phyloP scores from a whole-genome alignment of 1,284 basidiomycete genomes.

The Cutaneotrichosporon cutaneum region DNA sequence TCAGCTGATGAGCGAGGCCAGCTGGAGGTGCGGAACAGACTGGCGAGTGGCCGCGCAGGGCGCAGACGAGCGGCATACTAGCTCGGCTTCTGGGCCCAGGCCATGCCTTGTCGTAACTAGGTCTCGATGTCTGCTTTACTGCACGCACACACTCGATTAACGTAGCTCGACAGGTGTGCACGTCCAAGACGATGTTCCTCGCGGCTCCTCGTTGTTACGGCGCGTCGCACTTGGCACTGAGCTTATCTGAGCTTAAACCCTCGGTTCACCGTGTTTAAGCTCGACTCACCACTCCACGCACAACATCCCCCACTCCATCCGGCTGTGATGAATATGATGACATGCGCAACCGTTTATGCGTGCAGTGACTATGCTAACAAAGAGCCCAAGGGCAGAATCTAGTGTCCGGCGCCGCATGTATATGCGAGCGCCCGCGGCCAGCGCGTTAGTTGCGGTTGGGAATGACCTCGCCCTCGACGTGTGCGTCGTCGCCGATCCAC shows the following conservation, averaged over 20 bases:
- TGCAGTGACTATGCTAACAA: slow-evolving; percentile 11
- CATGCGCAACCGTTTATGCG: slow-evolving; percentile 2
- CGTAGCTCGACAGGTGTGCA: not conserved
- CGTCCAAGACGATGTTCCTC: not conserved
- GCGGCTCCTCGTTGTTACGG: not conserved
- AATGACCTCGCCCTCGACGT: slow-evolving; percentile 1
- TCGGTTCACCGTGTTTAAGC: not conserved
- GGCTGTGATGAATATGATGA: not conserved
- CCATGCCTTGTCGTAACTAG: too few relatives aligned
- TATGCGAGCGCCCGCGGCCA: not conserved
- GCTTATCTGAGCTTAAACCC: too few relatives aligned
- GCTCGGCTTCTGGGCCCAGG: too few relatives aligned
- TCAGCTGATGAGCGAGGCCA: not conserved
- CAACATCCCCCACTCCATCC: not conserved
- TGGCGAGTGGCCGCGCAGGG: too few relatives aligned
- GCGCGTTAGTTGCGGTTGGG: not conserved
- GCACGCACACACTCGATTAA: too few relatives aligned
- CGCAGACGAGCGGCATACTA: too few relatives aligned
- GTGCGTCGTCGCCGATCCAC: not conserved
- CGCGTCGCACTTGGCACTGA: not conserved
- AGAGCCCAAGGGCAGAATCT: not conserved
- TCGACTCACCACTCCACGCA: not conserved
- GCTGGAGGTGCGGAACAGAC: not conserved
- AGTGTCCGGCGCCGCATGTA: not conserved
- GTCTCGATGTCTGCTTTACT: too few relatives aligned